A percentile compares a stretch with the other conserved stretches of the same genome.
Evolutionary conservation across 2,329 filamentous ascomycete genomes (phyloP).

Genomic region (Microcera coccophila): DNA sequence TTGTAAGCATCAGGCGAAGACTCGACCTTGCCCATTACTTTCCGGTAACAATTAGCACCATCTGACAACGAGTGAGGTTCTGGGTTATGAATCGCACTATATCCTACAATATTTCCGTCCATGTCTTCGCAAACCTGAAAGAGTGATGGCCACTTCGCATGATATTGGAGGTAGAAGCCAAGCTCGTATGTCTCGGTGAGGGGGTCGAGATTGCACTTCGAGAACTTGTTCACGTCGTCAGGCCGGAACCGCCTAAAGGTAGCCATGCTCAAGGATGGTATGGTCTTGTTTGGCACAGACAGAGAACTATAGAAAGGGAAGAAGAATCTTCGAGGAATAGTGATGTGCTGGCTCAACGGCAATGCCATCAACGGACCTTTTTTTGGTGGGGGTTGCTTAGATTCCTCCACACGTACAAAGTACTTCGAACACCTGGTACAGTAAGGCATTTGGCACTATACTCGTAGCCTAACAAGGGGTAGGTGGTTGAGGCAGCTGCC

Average conservation of each 20-base stretch:
- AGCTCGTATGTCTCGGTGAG: slow-evolving; percentile 98
- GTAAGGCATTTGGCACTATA: no score
- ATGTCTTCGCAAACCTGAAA: slow-evolving; percentile 89
- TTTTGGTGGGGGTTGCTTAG: no score
- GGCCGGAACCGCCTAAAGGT: slow-evolving; percentile 82
- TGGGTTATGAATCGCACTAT: slow-evolving; percentile 59
- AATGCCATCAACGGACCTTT: no score
- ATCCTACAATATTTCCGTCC: slow-evolving; percentile 85
- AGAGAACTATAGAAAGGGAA: no score
- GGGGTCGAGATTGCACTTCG: slow-evolving; percentile 91
- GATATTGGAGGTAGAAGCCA: slow-evolving; percentile 91
- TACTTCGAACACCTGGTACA: no score
- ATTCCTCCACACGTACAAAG: no score
- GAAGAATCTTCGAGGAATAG: no score
- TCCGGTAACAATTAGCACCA: slow-evolving; percentile 35
- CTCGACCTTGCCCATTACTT: slow-evolving; percentile 97
- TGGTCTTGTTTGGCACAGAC: no score
- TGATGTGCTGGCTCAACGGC: no score
- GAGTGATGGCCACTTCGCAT: slow-evolving; percentile 90
- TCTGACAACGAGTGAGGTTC: no score
- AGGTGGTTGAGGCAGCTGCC: no score
- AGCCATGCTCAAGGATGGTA: slow-evolving; percentile 19
- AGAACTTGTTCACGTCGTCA: slow-evolving; percentile 81
- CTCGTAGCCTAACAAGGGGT: no score
- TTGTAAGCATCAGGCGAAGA: slow-evolving; percentile 72